Evolutionary conservation across 768 basidiomycete species (phyloP), one percentile per base, ranked within the genome.

Genomic region (Dioszegia crocea): DNA sequence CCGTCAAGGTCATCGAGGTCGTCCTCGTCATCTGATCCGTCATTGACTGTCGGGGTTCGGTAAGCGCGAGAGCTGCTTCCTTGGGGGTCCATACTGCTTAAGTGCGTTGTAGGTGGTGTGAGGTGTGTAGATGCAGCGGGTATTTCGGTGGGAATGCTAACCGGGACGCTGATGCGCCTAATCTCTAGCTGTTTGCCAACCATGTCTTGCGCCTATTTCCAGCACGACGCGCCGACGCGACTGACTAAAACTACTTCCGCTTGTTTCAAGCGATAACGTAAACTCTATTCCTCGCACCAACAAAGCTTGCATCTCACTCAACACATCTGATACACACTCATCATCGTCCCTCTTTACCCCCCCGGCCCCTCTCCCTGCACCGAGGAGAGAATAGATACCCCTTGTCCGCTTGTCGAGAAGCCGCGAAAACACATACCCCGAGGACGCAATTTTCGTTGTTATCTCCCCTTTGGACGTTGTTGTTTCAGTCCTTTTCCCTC

Each of bases 1-100:
- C 74, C 74, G 45, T 75, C 74, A 1, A 75, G 58, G 45, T 71
- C 74, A 39, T 73, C 71, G 26, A 75, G 49, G 54, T 75, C 73
- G 27, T 75, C 73, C 26, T 75, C 73, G 26, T 73, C 65, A 9
- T 70, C 73, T 19, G 47, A 48, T 12, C 27, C 47, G 33, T 69
- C 63, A 16, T 63, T 57, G 0, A 68, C 70, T 27, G 64, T 63
- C 2, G 68, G 62, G 44, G 64, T 59, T 12, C 62, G 47, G 45
- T 68, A 65, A 2, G 46, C 21, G 17, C 49, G 46, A 16, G 65
- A 62, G 48, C 45, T 49, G 50, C 46, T 56, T 21, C 23, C 41
- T 56, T 56, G 44, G n/a, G 5, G 29, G 26, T 29, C n/a, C 54
- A 56, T 53, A 4, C 2, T 53, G 38, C 3, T 6, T n/a, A 6